Evolutionary conservation across 768 basidiomycete genomes (phyloP), one percentile per base, ranked within the genome.

Genomic region (Tricholoma sp.): DNA sequence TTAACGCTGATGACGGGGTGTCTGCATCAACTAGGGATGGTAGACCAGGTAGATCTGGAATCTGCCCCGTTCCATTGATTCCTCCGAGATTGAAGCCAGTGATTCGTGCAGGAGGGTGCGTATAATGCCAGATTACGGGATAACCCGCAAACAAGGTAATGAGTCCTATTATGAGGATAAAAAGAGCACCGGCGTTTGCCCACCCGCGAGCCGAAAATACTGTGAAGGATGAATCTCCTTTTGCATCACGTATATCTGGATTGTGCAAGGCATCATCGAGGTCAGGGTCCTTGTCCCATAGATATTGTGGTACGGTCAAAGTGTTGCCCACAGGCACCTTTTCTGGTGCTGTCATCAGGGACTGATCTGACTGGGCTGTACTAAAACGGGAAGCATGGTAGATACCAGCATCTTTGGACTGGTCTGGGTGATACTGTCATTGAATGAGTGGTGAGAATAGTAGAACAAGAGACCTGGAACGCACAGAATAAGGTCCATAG

Each of bases 201-300:
- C 92, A 88, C 1, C 96, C 96, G 70, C 94, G 80, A 7, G 78
- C 72, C 6, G 94, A 95, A 67, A 94, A 91, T 24, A 89, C 63
- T 3, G 85, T 84, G 58, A 88, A 89, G 6, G 80, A 77, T 52
- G 74, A 74, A 57, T 87, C 82, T 22, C 80, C 73, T 0, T 77
- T 77, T 2, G 81, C 82, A 54, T 86, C 88, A 54, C 86, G 78
- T n/a, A 82, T 76, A 74, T 92, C 90, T 46, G 85, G 92, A 75
- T 92, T 90, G 70, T 98, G 95, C 19, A 98, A 79, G 19, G 84
- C 81, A 69, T 98, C 95, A 74, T 97, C 94, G 16, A 89, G 78
- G 67, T 95, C 93, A 8, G 91, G 86, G 57, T 93, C 92, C 66
- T 81, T 84, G 69, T 91, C 91, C 86, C 88, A 92, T 63, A 85